Evolutionary conservation across 768 basidiomycete species (phyloP).

Genomic region (Leccinellum rugosiceps): DNA sequence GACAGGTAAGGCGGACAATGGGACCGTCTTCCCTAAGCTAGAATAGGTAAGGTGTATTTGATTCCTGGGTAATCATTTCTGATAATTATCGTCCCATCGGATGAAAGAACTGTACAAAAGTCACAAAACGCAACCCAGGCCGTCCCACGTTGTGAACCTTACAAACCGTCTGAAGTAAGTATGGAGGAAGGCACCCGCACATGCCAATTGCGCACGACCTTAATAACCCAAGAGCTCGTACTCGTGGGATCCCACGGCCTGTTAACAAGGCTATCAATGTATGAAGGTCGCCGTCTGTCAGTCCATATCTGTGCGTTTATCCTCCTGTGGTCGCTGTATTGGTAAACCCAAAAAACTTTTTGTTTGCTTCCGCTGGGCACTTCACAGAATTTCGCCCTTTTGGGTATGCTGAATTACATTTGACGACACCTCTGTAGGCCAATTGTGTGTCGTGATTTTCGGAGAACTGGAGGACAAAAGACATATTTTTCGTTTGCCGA

Average conservation of each 20-base stretch:
- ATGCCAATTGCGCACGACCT: background rate
- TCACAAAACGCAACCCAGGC: too few species aligned
- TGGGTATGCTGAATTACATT: too few species aligned
- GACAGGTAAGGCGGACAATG: background rate
- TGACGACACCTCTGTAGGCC: too few species aligned
- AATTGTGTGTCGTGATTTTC: too few species aligned
- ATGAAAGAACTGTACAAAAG: too few species aligned
- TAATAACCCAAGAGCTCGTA: background rate
- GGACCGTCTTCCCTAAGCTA: background rate
- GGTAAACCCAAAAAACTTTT: background rate
- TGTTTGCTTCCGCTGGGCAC: background rate
- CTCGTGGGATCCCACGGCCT: background rate
- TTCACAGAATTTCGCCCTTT: too few species aligned
- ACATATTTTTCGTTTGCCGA: too few species aligned
- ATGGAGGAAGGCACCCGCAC: too few species aligned
- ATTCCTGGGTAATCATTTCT: conserved; percentile 1
- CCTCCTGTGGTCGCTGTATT: background rate
- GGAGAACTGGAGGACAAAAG: too few species aligned
- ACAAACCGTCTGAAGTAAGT: too few species aligned
- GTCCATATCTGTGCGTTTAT: background rate
- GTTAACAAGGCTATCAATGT: background rate
- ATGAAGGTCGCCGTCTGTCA: background rate
- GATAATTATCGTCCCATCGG: background rate
- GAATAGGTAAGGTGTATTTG: background rate
- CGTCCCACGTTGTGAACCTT: too few species aligned